These are phyloP conservation scores for Hydrangea macrophylla DNA, from an alignment of 148 eudicot species.

Conservation along the genomic window DNA sequence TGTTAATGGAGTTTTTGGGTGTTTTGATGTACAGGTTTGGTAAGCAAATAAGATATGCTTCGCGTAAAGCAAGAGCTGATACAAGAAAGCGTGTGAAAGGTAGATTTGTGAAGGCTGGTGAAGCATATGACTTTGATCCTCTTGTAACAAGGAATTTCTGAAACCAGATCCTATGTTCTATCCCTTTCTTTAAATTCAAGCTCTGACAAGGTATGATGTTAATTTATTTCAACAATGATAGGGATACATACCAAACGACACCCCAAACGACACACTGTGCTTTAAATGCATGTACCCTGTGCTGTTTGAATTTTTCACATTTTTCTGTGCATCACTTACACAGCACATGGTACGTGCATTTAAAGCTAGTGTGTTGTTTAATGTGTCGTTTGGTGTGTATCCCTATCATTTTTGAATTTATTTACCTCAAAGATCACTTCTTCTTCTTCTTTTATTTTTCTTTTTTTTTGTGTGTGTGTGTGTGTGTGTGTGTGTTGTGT, in stretches of 20 bases:
- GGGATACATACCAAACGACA: too few species aligned
- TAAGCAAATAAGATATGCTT: conserved; percentile 57
- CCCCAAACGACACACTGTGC: too few species aligned
- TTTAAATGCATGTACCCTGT: too few species aligned
- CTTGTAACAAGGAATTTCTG: conserved; percentile 6
- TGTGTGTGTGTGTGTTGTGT: too few species aligned
- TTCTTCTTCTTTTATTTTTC: too few species aligned
- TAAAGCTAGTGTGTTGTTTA: background rate
- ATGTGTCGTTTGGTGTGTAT: too few species aligned
- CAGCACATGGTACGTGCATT: background rate
- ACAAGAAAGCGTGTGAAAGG: conserved; percentile 57
- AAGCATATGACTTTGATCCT: conserved; percentile 45
- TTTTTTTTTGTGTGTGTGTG: too few species aligned
- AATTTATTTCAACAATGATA: too few species aligned
- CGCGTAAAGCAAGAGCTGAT: conserved; percentile 60
- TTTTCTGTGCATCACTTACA: too few species aligned
- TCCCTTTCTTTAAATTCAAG: conserved; percentile 6
- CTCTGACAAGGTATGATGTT: background rate
- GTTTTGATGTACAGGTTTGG: conserved; percentile 36
- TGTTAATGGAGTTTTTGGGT: background rate
- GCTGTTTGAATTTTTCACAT: too few species aligned
- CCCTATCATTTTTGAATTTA: too few species aligned
- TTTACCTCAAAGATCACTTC: too few species aligned
- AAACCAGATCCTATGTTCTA: background rate
- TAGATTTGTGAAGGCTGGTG: conserved; percentile 56